phyloP scores from a whole-genome alignment of 345 rosid species.

The Draba incana region DNA sequence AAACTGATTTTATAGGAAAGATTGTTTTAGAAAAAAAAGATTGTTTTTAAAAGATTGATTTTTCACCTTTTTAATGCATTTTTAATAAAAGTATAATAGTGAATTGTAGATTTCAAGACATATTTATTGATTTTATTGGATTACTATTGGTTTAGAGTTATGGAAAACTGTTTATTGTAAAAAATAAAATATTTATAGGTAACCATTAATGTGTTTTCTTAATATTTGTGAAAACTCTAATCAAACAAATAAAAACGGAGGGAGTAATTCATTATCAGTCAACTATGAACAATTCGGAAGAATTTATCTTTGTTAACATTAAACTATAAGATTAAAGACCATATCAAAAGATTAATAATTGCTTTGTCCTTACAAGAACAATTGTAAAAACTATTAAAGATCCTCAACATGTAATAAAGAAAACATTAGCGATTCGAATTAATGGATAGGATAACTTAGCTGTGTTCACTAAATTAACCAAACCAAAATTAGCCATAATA shows the following conservation, averaged over 20 bases:
- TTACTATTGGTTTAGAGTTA: no score
- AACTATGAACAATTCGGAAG: conserved; percentile 3
- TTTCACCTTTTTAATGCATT: no score
- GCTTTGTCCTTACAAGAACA: not conserved
- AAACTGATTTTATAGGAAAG: conserved; percentile 6
- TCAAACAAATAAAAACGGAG: not conserved
- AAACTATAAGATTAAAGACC: conserved; percentile 15
- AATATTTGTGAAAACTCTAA: no score
- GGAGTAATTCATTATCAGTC: conserved; percentile 14
- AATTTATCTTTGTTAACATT: not conserved
- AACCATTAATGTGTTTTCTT: no score
- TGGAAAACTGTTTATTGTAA: no score
- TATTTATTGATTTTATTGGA: no score
- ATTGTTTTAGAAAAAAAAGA: not conserved
- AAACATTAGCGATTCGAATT: not conserved
- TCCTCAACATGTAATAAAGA: conserved; percentile 1
- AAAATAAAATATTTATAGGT: no score
- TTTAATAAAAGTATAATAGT: no score
- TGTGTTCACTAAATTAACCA: not conserved
- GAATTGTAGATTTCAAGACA: no score
- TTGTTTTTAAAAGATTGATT: no score
- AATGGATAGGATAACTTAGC: conserved; percentile 17
- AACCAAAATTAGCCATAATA: not conserved
- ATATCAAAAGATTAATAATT: conserved; percentile 1
- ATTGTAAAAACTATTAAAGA: not conserved